phyloP scores from a whole-genome alignment of 306 rosid species.

The Purshia tridentata region DNA sequence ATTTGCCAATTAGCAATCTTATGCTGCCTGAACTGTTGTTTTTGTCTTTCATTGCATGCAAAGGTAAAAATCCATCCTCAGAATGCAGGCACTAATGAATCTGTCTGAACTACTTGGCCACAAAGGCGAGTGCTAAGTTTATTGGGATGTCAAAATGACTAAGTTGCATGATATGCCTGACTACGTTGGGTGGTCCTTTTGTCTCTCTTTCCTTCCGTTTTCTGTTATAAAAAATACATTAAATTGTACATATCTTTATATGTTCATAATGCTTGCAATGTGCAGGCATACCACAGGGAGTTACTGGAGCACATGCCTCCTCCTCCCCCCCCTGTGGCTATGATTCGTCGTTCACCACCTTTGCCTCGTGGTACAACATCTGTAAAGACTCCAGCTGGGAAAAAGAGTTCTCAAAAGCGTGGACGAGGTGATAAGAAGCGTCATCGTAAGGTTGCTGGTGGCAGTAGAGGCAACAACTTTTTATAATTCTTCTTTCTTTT shows the following conservation, averaged over 20 bases:
- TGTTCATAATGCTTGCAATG: slow-evolving; percentile 22
- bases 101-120: not conserved
- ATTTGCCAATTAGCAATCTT: not conserved
- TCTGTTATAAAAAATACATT: slow-evolving; percentile 4
- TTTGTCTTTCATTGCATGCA: not conserved
- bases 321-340: slow-evolving; percentile 33
- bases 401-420: slow-evolving; percentile 48
- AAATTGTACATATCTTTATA: not conserved
- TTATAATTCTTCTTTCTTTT: slow-evolving; percentile 33
- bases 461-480: slow-evolving; percentile 37
- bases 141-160: not conserved
- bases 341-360: slow-evolving; percentile 32
- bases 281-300: slow-evolving; percentile 80
- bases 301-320: slow-evolving; percentile 80
- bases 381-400: slow-evolving; percentile 40
- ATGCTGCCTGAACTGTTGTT: not conserved
- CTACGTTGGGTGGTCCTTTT: not conserved
- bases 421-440: slow-evolving; percentile 62
- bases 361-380: slow-evolving; percentile 10
- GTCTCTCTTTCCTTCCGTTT: slow-evolving; percentile 1
- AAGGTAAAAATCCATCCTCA: too few relatives aligned
- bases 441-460: slow-evolving; percentile 59
- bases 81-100: slow-evolving; percentile 2
- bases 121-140: not conserved
- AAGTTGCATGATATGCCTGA: not conserved